Evolutionary conservation across 2,329 filamentous ascomycete genomes (phyloP), one percentile per base, ranked within the genome.

Genomic region (Byssochlamys sp.): DNA sequence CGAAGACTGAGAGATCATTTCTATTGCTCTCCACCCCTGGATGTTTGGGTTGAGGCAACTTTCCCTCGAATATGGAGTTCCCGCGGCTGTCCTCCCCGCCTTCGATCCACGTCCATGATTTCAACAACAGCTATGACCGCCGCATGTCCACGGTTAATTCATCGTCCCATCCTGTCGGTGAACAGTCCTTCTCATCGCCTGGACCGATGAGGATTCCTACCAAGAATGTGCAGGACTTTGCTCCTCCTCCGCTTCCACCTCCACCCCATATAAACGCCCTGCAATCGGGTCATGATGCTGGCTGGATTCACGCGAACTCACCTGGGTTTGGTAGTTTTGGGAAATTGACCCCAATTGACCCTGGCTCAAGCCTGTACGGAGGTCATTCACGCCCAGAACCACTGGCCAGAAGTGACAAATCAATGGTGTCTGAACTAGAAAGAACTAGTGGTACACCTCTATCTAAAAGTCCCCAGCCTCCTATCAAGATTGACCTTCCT

Each of bases 191-290:
- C 54, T 66, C 75, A 52, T 71, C 77, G 49, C 75, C 77, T 60
- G 78, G 78, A 61, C 80, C 83, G 63, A 84, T 88, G 82, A 77
- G 84, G 59, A 87, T 88, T 68, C 83, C 83, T 54, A 78, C 81
- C 67, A 77, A 79, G 59, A 77, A 80, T 66, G 67, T 66, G 55
- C 69, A 73, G 58, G 67, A 72, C 54, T 68, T 70, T 50, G 76
- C 78, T 54, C 85, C 85, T 58, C 85, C 85, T 61, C 84, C 84
- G 54, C 77, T 88, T 65, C 85, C 85, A 64, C 85, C 85, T 64
- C 85, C 85, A 58, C 82, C 84, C 55, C 78, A 77, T 67, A 80
- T 87, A 59, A 76, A 78, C 62, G 80, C 83, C 59, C 73, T 84
- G 62, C 74, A 77, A 63, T 70, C 77, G 61, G 83, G 82, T 35